Evolutionary conservation across 2,329 filamentous ascomycete species (phyloP), one percentile per base, ranked within the genome.

Genomic region (Elsinoe arachidis): DNA sequence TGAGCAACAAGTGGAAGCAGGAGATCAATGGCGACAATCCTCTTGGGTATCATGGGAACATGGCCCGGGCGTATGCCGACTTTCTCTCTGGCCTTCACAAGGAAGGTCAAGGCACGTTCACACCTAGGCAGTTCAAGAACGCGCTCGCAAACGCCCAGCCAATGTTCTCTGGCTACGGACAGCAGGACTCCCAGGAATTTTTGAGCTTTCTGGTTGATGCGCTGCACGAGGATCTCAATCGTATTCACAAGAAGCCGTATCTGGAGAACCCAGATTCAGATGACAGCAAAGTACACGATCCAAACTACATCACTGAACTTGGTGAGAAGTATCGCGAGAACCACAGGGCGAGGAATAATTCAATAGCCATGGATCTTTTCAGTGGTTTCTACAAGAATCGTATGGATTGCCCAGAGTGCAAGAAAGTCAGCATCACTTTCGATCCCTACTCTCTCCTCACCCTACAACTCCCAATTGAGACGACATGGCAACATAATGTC

Each of bases 351-450:
- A 85, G 93, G 55, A 96, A 99, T 64, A 90, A 97, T 68, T 97
- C 93, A 0, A 87, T 97, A 39, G 88, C 96, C 63, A 92, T 90
- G 58, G 93, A 99, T 68, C 79, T 99, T 10, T 99, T 99, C 71
- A 95, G 90, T 19, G 93, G 93, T 61, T 90, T 97, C 80, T 99
- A 97, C 80, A 96, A 97, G 75, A 97, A 95, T 44, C 97, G 92
- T 0, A 81, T 99, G 61, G 86, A 93, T 61, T 99, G 93, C 68
- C 93, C 93, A 0, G 81, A 80, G 6, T 99, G 93, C 70, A 81
- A 86, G 64, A 99, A 97, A 74, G 87, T 97, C 72, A 96, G 91
- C 80, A 96, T 99, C 65, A 97, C 93, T 0, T 99, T 99, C 67
- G 93, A 99, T 69, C 93, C 93, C 0, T 99, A 95, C 77, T 96